A percentile compares a stretch with the other conserved stretches of the same genome.
Conservation (phyloP, 179 eudicot species). For the Vitellaria paradoxa region DNA sequence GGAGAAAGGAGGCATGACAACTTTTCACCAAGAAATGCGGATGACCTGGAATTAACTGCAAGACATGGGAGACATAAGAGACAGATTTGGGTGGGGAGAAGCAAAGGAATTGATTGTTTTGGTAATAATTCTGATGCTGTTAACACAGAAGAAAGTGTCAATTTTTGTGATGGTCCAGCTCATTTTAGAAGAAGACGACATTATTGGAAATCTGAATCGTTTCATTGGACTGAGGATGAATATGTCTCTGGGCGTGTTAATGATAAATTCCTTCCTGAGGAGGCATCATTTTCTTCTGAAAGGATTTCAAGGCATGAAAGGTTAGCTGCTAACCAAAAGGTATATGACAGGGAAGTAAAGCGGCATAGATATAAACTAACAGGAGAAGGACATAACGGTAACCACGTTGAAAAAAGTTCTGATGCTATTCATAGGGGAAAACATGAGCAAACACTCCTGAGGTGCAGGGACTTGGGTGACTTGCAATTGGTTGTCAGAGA, state of each 20-base stretch:
- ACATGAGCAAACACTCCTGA: constrained; percentile 25
- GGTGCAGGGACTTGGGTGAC: constrained; percentile 34
- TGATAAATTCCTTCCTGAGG: constrained; percentile 12
- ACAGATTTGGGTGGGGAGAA: constrained; percentile 11
- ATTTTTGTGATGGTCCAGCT: constrained; percentile 10
- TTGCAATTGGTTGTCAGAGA: constrained; percentile 34
- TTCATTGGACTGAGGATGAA: constrained; percentile 28
- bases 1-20: constrained; percentile 18
- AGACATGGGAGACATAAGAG: constrained; percentile 8
- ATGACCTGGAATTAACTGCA: constrained; percentile 5
- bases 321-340: constrained; percentile 26
- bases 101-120: constrained; percentile 8
- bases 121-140: constrained; percentile 6
- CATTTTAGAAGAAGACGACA: constrained; percentile 19
- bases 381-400: constrained; percentile 21
- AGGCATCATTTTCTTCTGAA: constrained; percentile 21
- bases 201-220: constrained; percentile 22
- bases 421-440: constrained; percentile 18
- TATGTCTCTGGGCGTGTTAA: constrained; percentile 15
- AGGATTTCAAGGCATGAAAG: constrained; percentile 21
- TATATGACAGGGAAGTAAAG: constrained; percentile 17
- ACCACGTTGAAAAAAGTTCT: constrained; percentile 24
- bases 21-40: constrained; percentile 8
- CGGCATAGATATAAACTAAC: constrained; percentile 12
- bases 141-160: constrained; percentile 7